These are phyloP conservation scores for Alternaria metachromatica DNA, from an alignment of 2,329 filamentous ascomycete genomes.

Conservation along the genomic window DNA sequence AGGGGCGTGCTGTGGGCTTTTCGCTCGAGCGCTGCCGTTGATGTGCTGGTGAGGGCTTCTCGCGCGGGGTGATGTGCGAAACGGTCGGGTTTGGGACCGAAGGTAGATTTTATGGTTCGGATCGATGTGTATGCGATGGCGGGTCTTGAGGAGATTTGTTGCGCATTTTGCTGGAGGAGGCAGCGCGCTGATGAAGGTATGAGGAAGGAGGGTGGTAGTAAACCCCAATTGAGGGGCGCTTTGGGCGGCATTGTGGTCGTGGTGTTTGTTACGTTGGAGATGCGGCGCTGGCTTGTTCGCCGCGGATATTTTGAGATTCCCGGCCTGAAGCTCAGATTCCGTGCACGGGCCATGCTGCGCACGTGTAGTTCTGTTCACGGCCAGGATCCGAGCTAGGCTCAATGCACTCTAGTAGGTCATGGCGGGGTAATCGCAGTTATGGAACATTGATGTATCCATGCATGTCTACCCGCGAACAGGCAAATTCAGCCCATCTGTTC, in stretches of 20 bases:
- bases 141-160: conserved; percentile 12
- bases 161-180: conserved; percentile 27
- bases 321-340: background rate
- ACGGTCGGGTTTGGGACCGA: conserved; percentile 57
- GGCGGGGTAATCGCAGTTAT: background rate
- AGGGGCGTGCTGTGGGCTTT: conserved; percentile 65
- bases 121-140: conserved; percentile 31
- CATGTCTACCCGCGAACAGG: background rate
- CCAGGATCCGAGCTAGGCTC: background rate
- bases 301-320: conserved; percentile 30
- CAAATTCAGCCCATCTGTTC: background rate
- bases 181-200: conserved; percentile 36
- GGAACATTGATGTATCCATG: background rate
- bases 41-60: conserved; percentile 61
- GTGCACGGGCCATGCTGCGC: conserved; percentile 7
- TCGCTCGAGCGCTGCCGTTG: conserved; percentile 65
- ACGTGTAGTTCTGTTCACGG: conserved; percentile 12
- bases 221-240: conserved; percentile 44
- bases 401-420: background rate
- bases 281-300: conserved; percentile 11
- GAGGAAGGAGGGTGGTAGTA: conserved; percentile 36
- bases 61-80: conserved; percentile 61
- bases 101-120: conserved; percentile 63
- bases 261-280: conserved; percentile 10
- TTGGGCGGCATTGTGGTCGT: conserved; percentile 42